Conservation (phyloP, 225 moss, liverwort and hornwort genomes). For the Physcomitrellopsis africana region DNA sequence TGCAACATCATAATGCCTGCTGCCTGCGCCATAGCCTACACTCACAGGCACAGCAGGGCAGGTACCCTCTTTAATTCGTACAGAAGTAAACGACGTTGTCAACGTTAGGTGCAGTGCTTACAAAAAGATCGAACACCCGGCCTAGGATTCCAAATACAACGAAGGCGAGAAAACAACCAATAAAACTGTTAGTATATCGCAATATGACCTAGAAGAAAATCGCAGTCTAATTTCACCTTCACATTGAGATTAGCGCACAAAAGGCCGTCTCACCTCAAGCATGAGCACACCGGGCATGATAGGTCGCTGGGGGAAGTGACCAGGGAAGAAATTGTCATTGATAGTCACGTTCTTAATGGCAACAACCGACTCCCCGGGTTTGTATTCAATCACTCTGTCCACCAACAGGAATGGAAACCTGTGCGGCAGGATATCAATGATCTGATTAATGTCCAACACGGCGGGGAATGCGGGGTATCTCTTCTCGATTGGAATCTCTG, state of each 20-base stretch:
- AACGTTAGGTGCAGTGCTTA: not conserved
- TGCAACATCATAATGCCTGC: conserved; percentile 78
- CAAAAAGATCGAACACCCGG: not conserved
- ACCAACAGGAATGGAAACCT: conserved; percentile 94
- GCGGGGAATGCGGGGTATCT: conserved; percentile 88
- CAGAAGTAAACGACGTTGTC: not conserved
- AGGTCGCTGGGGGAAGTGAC: conserved; percentile 94
- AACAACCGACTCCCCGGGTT: conserved; percentile 88
- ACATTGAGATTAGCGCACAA: not conserved
- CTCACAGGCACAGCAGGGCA: not conserved
- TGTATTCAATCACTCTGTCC: conserved; percentile 97
- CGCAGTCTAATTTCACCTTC: not conserved
- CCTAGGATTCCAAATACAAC: not conserved
- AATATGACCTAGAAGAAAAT: not conserved
- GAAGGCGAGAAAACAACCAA: not conserved
- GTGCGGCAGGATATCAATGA: conserved; percentile 66
- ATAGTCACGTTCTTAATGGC: conserved; percentile 99
- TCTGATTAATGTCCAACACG: conserved; percentile 87
- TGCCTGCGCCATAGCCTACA: conserved; percentile 79
- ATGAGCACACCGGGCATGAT: conserved; percentile 61
- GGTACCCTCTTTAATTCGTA: not conserved
- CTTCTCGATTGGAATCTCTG: conserved; percentile 84
- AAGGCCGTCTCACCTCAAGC: conserved; percentile 63
- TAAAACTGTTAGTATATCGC: not conserved
- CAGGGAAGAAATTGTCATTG: conserved; percentile 99